Evolutionary conservation across 257 asterid species (phyloP).

Genomic region (Nicotiana noctiflora): DNA sequence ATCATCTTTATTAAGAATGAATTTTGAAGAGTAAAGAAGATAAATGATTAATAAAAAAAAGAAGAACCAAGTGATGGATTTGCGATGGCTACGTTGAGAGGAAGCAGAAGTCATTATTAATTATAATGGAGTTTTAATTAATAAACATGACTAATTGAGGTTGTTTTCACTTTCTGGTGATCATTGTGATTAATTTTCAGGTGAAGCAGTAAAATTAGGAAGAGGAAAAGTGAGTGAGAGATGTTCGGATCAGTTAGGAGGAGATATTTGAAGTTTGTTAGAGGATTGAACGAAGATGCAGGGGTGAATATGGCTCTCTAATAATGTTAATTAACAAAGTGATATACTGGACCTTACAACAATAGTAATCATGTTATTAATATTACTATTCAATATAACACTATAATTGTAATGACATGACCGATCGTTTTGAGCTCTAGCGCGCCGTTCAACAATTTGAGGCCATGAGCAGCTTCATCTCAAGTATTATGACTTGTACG

Average conservation of each 20-base stretch:
- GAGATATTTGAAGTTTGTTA: neutral
- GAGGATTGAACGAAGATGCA: neutral
- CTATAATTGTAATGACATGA: too few relatives aligned
- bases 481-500: too few relatives aligned
- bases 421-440: too few relatives aligned
- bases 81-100: neutral
- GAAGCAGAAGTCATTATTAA: conserved; percentile 2
- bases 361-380: too few relatives aligned
- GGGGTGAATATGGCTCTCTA: conserved; percentile 13
- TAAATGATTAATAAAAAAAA: neutral
- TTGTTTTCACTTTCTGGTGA: neutral
- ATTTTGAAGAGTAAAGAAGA: conserved; percentile 9
- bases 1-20: conserved; percentile 4
- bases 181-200: neutral
- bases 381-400: too few relatives aligned
- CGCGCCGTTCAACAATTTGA: too few relatives aligned
- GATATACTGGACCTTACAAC: too few relatives aligned
- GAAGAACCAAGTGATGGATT: conserved; percentile 2
- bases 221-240: too few relatives aligned
- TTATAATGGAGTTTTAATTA: neutral
- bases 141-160: neutral
- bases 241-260: neutral
- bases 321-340: neutral
- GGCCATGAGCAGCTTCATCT: too few relatives aligned
- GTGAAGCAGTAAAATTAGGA: too few relatives aligned